Conservation (phyloP, 2,329 filamentous ascomycete genomes). For the Cladophialophora carrionii region DNA sequence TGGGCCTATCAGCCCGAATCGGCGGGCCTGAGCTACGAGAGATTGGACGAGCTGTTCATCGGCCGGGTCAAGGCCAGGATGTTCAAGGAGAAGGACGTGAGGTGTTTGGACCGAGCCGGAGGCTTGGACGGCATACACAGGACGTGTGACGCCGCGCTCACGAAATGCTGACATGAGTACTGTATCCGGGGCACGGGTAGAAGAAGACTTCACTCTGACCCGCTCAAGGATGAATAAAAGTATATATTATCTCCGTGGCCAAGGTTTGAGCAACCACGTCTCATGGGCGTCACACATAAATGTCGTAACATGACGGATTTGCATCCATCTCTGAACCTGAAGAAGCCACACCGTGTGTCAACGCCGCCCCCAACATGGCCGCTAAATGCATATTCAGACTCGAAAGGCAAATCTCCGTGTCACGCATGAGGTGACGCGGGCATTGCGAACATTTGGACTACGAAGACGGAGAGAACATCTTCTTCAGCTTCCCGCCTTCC, state of each 20-base stretch:
- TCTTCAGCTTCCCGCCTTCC: constrained; percentile 26
- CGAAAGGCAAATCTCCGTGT: not conserved
- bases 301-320: not conserved
- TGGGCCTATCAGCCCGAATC: constrained; percentile 48
- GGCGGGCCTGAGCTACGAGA: constrained; percentile 42
- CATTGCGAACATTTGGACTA: too few relatives aligned
- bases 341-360: not conserved
- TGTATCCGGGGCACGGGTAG: not conserved
- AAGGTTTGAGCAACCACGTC: not conserved
- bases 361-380: not conserved
- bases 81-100: constrained; percentile 29
- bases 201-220: not conserved
- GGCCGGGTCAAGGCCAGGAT: constrained; percentile 36
- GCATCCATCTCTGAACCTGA: not conserved
- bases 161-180: too few relatives aligned
- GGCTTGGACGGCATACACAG: too few relatives aligned
- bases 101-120: not conserved
- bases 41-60: constrained; percentile 43
- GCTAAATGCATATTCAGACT: not conserved
- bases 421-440: too few relatives aligned
- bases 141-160: too few relatives aligned
- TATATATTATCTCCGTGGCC: not conserved
- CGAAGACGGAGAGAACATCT: constrained; percentile 23
- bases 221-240: not conserved
- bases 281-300: not conserved